These are phyloP conservation scores for Carex littledalei DNA, from an alignment of 176 grass and related monocot species.

Conservation along the genomic window DNA sequence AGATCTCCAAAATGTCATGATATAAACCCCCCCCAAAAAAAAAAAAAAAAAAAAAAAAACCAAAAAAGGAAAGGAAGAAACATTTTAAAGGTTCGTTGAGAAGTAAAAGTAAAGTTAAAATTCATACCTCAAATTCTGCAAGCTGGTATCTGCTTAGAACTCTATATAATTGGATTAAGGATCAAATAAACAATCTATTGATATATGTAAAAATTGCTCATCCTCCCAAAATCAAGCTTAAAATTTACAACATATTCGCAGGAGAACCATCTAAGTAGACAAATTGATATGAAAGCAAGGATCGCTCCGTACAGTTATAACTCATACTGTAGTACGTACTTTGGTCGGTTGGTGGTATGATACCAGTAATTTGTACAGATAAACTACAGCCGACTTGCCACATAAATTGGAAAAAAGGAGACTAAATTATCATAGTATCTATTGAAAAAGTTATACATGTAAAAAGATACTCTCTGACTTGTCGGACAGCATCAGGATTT, in stretches of 20 bases:
- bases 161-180: conserved; percentile 41
- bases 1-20: neutral
- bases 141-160: conserved; percentile 47
- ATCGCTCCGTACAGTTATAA: neutral
- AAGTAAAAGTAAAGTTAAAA: neutral
- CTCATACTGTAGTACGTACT: neutral
- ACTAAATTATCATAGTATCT: neutral
- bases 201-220: neutral
- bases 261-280: neutral
- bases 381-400: neutral
- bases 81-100: neutral
- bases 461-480: conserved; percentile 82
- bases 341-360: neutral
- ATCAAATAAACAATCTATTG: conserved; percentile 1
- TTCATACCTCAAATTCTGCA: conserved; percentile 51
- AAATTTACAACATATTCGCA: neutral
- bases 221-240: neutral
- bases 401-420: neutral
- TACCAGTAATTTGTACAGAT: neutral
- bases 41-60: too few species aligned
- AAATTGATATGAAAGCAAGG: neutral
- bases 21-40: neutral
- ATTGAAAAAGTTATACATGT: neutral
- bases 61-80: too few species aligned
- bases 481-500: conserved; percentile 87